These are phyloP conservation scores for Podosphaera xanthii DNA, from an alignment of 2,329 filamentous ascomycete genomes.

Conservation along the genomic window DNA sequence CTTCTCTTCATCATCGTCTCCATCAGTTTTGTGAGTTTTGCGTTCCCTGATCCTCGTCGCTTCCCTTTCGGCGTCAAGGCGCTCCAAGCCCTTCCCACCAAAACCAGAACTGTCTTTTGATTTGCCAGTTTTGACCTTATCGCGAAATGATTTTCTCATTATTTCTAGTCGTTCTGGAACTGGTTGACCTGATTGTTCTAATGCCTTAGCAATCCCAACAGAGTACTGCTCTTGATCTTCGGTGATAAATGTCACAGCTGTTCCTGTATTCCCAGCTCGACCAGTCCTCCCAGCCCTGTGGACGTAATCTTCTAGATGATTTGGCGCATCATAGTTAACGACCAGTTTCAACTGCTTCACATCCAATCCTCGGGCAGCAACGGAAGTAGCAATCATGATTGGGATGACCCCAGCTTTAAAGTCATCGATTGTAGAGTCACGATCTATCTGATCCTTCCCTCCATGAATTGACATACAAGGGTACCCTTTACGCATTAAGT, in stretches of 20 bases:
- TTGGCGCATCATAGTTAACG: conserved; percentile 84
- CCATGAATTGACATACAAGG: conserved; percentile 87
- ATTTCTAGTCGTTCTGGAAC: conserved; percentile 47
- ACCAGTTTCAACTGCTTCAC: conserved; percentile 92
- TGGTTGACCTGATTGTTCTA: conserved; percentile 63
- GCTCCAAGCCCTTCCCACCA: conserved; percentile 81
- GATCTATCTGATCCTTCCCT: conserved; percentile 80
- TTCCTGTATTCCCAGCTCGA: conserved; percentile 81
- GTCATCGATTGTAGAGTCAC: conserved; percentile 76
- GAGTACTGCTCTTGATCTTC: conserved; percentile 82
- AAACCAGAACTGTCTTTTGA: conserved; percentile 80
- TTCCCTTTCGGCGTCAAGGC: conserved; percentile 76
- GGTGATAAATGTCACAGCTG: conserved; percentile 82
- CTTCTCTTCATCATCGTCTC: conserved; percentile 58
- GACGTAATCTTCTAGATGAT: conserved; percentile 90
- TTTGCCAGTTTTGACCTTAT: conserved; percentile 82
- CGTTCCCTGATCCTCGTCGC: conserved; percentile 67
- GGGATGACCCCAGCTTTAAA: conserved; percentile 84
- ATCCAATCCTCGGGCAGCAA: conserved; percentile 83
- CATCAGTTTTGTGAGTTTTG: conserved; percentile 73
- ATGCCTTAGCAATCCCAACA: conserved; percentile 68
- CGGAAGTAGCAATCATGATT: conserved; percentile 81
- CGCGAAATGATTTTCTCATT: conserved; percentile 51
- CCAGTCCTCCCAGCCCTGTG: conserved; percentile 86
- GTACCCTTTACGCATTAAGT: conserved; percentile 64